Conservation (phyloP, 2,329 filamentous ascomycete species). For the Ceratocystis cacaofunesta region DNA sequence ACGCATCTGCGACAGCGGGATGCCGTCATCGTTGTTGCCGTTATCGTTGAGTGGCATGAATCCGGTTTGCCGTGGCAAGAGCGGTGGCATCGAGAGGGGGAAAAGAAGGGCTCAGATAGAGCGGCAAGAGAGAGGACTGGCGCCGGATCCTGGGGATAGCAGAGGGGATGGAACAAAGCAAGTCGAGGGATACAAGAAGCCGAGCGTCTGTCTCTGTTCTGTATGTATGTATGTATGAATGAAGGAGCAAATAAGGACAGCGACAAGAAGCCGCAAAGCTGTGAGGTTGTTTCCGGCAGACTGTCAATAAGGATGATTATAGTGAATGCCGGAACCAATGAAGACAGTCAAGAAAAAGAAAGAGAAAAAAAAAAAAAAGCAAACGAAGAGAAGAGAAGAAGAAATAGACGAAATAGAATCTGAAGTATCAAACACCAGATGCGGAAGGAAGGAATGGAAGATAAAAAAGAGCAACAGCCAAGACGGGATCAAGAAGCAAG, state of each 20-base stretch:
- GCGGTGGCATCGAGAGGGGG: conserved; percentile 18
- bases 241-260: not conserved
- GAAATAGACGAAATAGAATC: not conserved
- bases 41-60: conserved; percentile 31
- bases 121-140: not conserved
- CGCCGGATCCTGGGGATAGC: not conserved
- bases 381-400: not conserved
- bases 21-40: conserved; percentile 29
- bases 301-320: not conserved
- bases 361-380: not conserved
- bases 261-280: not conserved
- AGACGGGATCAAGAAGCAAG: not conserved
- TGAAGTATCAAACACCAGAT: not conserved
- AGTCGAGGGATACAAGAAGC: not conserved
- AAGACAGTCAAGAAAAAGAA: not conserved
- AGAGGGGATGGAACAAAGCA: not conserved
- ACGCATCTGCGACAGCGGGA: conserved; percentile 41
- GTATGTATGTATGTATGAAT: no score
- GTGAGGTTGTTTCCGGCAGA: not conserved
- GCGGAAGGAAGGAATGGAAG: conserved; percentile 6
- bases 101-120: not conserved
- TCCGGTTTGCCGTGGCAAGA: conserved; percentile 29
- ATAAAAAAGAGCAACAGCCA: conserved; percentile 1
- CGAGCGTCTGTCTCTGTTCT: not conserved
- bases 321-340: no score